phyloP scores from a whole-genome alignment of 345 rosid species.

The Boechera stricta region DNA sequence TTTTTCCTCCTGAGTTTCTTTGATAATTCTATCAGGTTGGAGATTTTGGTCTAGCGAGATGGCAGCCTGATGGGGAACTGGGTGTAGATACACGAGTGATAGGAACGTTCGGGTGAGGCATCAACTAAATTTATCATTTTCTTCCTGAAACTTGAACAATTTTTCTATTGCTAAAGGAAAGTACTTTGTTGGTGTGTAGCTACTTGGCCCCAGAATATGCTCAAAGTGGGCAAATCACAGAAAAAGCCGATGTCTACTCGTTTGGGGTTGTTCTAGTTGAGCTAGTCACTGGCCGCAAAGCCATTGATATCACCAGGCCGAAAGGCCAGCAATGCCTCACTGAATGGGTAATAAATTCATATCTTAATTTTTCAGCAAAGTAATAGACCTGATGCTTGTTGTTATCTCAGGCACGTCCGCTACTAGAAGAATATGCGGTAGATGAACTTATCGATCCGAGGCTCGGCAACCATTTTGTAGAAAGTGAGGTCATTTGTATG shows the following conservation, averaged over 20 bases:
- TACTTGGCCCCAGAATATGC: slow-evolving; percentile 99
- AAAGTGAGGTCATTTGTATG: slow-evolving; percentile 92
- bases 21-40: slow-evolving; percentile 67
- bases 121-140: slow-evolving; percentile 17
- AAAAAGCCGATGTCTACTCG: slow-evolving; percentile 97
- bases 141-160: slow-evolving; percentile 1
- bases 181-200: slow-evolving; percentile 50
- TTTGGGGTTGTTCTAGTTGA: slow-evolving; percentile 96
- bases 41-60: slow-evolving; percentile 98
- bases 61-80: slow-evolving; percentile 99
- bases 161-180: slow-evolving; percentile 23
- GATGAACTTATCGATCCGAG: slow-evolving; percentile 85
- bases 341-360: slow-evolving; percentile 74
- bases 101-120: slow-evolving; percentile 83
- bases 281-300: slow-evolving; percentile 96
- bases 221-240: slow-evolving; percentile 97
- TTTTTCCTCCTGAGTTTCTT: slow-evolving; percentile 20
- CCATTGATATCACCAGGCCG: slow-evolving; percentile 86
- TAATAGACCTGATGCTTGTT: slow-evolving; percentile 26
- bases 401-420: slow-evolving; percentile 81
- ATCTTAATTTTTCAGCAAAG: slow-evolving; percentile 15
- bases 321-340: slow-evolving; percentile 98
- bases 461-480: slow-evolving; percentile 59
- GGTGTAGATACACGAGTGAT: slow-evolving; percentile 97
- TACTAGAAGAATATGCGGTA: slow-evolving; percentile 84